These are phyloP conservation scores for Ascocoryne sarcoides DNA, from an alignment of 2,329 filamentous ascomycete species.

Conservation along the genomic window DNA sequence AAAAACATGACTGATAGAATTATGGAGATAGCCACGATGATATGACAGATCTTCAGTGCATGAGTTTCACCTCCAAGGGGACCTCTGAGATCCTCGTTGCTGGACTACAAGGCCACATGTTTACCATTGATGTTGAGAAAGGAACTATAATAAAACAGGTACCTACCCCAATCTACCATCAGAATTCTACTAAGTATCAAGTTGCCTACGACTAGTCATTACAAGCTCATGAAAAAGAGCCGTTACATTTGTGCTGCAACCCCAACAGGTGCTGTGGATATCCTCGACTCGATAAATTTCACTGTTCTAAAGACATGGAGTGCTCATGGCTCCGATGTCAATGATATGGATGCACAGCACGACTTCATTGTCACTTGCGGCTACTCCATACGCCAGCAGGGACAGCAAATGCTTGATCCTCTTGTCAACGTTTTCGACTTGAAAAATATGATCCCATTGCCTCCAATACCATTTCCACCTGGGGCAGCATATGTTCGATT, in stretches of 20 bases:
- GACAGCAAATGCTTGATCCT: constrained; percentile 76
- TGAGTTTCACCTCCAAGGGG: constrained; percentile 87
- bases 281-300: constrained; percentile 73
- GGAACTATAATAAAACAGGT: constrained; percentile 63
- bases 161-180: constrained; percentile 7
- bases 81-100: constrained; percentile 79
- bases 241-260: constrained; percentile 91
- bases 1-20: constrained; percentile 14
- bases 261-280: constrained; percentile 70
- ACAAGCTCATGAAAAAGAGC: constrained; percentile 85
- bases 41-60: constrained; percentile 84
- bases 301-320: constrained; percentile 79
- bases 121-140: constrained; percentile 62
- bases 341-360: constrained; percentile 94
- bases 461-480: constrained; percentile 85
- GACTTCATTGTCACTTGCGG: constrained; percentile 95
- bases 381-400: constrained; percentile 74
- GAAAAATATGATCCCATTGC: constrained; percentile 78
- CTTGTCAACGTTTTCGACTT: constrained; percentile 94
- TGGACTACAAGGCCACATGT: constrained; percentile 79
- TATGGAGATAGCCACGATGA: constrained; percentile 48
- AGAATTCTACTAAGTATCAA: constrained; percentile 32
- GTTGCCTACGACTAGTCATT: constrained; percentile 65
- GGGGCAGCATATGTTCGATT: constrained; percentile 92
- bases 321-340: constrained; percentile 80